phyloP scores from a whole-genome alignment of 2,329 filamentous ascomycete species.

The Monilinia laxa region DNA sequence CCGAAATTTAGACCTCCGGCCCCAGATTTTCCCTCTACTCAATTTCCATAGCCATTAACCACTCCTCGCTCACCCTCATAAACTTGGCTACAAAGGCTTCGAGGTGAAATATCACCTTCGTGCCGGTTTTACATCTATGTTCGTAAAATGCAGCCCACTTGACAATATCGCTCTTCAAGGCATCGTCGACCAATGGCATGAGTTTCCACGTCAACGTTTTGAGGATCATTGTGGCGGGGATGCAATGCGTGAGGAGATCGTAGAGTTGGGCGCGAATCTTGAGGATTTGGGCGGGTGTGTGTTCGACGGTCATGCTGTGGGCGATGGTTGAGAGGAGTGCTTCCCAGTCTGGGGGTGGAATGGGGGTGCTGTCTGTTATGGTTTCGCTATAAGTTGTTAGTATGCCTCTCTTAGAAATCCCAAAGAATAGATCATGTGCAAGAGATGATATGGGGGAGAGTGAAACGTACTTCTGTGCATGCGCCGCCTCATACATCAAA shows the following conservation, averaged over 20 bases:
- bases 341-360: conserved; percentile 97
- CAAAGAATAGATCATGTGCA: neutral
- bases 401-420: neutral
- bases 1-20: too few relatives aligned
- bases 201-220: conserved; percentile 95
- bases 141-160: conserved; percentile 98
- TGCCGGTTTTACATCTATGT: conserved; percentile 86
- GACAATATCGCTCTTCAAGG: conserved; percentile 85
- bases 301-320: conserved; percentile 89
- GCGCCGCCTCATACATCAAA: conserved; percentile 95
- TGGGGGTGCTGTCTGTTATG: conserved; percentile 80
- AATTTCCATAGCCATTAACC: conserved; percentile 80
- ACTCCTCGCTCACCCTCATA: conserved; percentile 94
- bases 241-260: conserved; percentile 94
- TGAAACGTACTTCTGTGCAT: conserved; percentile 83
- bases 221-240: conserved; percentile 88
- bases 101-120: conserved; percentile 95
- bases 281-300: conserved; percentile 84
- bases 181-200: conserved; percentile 82
- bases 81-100: conserved; percentile 99
- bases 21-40: conserved; percentile 33
- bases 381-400: conserved; percentile 64
- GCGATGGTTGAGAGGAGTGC: conserved; percentile 85
- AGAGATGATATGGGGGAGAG: conserved; percentile 22
- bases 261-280: conserved; percentile 93